Base-by-base conservation (phyloP, 2,329 filamentous ascomycete genomes). In the Aureobasidium vineae region DNA sequence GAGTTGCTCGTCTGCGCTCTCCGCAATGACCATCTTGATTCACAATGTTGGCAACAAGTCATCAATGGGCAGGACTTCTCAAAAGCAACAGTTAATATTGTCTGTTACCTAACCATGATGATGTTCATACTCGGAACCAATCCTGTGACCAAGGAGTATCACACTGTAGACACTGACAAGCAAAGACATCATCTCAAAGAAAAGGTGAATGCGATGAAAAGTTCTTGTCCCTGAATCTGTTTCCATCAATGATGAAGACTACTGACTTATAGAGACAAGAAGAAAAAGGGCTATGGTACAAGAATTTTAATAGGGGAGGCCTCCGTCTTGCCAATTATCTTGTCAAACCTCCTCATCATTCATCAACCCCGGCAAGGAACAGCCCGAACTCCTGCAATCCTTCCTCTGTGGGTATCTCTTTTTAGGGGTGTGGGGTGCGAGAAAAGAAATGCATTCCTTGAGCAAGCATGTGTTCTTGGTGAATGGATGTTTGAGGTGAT, bases 321-420 rank as follows among this genome's bases (percentile, higher is more conserved):
- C 57, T 49, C 57, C 38, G 31, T 43, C 57, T 52, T 49, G 57
- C 56, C 41, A 40, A 47, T 49, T 47, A 45, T 60, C 59, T 63
- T 50, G 6, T 49, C 59, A 41, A 23, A 23, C 60, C 31, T 52
- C 57, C 57, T 45, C 41, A 21, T 49, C 57, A 36, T 33, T 31
- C 57, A 26, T 47, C 50, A 54, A n/a, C 40, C 5, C 26, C 8
- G 8, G 26, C 23, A n/a, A 33, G 33, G 50, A 61, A 21, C 33
- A 7, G 41, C 57, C 43, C 21, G 28, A 5, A 40, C 54, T 59
- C 57, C 57, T 61, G 57, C 57, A 59, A 31, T 63, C 60, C 47
- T 52, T 40, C 47, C 47, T 63, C 33, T 52, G 60, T 52, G 60
- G 60, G 60, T 63, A 63, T 63, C 60, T 63, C 60, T 50, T 63